Conservation (phyloP, 1,139 yeast species). For the Saccharomycopsis hybrid region DNA sequence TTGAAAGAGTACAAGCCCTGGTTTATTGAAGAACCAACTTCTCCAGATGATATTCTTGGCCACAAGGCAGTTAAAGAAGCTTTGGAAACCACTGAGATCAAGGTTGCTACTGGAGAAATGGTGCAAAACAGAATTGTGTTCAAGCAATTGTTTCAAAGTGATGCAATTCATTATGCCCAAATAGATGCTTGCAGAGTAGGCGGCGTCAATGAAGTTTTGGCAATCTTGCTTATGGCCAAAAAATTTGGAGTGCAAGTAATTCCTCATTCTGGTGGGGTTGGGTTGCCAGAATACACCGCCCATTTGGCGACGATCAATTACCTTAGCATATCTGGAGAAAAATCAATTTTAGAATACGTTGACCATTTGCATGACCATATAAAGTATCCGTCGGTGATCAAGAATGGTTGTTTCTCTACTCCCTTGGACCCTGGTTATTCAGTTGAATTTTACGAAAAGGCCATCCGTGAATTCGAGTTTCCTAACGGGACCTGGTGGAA, state of each 20-base stretch:
- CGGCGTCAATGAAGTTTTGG: constrained; percentile 35
- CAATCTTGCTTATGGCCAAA: constrained; percentile 34
- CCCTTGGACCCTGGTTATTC: constrained; percentile 35
- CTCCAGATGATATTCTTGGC: constrained; percentile 36
- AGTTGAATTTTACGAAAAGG: constrained; percentile 31
- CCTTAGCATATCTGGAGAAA: constrained; percentile 31
- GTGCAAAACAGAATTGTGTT: constrained; percentile 36
- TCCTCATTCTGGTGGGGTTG: constrained; percentile 38
- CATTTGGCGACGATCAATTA: constrained; percentile 36
- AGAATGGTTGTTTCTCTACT: constrained; percentile 33
- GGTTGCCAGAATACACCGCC: constrained; percentile 36
- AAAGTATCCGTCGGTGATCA: constrained; percentile 31
- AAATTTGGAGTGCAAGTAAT: constrained; percentile 34
- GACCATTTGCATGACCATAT: constrained; percentile 32
- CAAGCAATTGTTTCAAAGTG: constrained; percentile 33
- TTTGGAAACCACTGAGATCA: constrained; percentile 32
- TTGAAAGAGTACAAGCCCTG: constrained; percentile 34
- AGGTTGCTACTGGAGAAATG: constrained; percentile 39
- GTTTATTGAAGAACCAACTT: constrained; percentile 38
- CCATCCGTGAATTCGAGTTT: constrained; percentile 29
- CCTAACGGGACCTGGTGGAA: constrained; percentile 35
- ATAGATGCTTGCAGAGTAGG: constrained; percentile 36
- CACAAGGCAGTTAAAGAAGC: constrained; percentile 34
- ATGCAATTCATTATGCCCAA: constrained; percentile 36
- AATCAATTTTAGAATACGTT: constrained; percentile 30